Conservation (phyloP, 805 yeast genomes). For the Starmerella davenportii region DNA sequence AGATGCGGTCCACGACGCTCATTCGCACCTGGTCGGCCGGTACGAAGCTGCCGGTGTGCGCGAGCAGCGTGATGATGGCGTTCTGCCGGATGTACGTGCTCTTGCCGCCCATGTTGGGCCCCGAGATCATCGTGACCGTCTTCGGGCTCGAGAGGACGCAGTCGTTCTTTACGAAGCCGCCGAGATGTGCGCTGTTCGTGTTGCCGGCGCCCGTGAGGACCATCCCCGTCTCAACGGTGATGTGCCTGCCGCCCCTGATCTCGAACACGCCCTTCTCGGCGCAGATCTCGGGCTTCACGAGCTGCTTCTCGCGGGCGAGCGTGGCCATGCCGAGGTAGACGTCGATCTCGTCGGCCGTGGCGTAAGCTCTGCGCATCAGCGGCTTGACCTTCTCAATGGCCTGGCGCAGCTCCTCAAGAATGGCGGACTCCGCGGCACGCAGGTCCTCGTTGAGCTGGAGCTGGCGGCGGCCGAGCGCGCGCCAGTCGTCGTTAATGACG, state of each 20-base stretch:
- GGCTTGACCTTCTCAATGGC: constrained; percentile 28
- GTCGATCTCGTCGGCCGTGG: constrained; percentile 49
- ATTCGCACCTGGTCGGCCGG: constrained; percentile 46
- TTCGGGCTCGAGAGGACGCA: constrained; percentile 21
- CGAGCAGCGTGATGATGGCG: constrained; percentile 49
- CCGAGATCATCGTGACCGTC: constrained; percentile 49
- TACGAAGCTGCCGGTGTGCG: constrained; percentile 59
- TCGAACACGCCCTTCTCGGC: constrained; percentile 28
- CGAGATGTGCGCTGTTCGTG: not conserved
- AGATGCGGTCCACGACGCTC: constrained; percentile 61
- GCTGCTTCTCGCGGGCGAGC: constrained; percentile 47
- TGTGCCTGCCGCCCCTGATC: constrained; percentile 56
- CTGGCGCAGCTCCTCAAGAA: constrained; percentile 33
- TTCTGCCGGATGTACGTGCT: constrained; percentile 57
- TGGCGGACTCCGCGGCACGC: constrained; percentile 33
- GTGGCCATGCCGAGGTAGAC: constrained; percentile 53
- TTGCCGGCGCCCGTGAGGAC: constrained; percentile 27
- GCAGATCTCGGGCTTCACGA: constrained; percentile 48
- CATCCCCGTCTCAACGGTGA: constrained; percentile 68
- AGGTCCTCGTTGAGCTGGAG: constrained; percentile 33
- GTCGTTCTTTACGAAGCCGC: constrained; percentile 31
- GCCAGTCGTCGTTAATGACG: constrained; percentile 33
- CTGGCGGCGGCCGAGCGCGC: constrained; percentile 32
- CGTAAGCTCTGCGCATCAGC: constrained; percentile 32
- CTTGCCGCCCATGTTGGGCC: constrained; percentile 86